Conservation (phyloP, 306 rosid species). For the Hippophae rhamnoides region DNA sequence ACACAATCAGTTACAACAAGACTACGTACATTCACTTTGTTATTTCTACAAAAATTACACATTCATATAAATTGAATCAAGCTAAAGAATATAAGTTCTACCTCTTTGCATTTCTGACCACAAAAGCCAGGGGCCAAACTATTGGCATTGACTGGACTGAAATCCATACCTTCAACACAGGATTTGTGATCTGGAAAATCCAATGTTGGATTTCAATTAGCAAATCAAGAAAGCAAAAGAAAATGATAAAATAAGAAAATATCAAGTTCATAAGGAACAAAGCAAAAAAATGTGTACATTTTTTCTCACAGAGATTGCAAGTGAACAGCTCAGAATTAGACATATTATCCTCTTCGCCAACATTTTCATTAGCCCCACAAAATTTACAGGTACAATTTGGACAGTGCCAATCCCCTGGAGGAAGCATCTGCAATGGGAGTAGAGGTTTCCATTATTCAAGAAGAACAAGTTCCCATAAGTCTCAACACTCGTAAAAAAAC, state of each 20-base stretch:
- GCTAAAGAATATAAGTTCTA: slow-evolving; percentile 16
- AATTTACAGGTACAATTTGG: slow-evolving; percentile 85
- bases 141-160: slow-evolving; percentile 28
- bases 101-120: slow-evolving; percentile 88
- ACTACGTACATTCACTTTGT: not conserved
- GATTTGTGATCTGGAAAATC: slow-evolving; percentile 51
- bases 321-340: slow-evolving; percentile 25
- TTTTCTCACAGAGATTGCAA: slow-evolving; percentile 81
- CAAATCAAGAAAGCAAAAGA: slow-evolving; percentile 13
- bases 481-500: not conserved
- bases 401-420: slow-evolving; percentile 93
- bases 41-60: not conserved
- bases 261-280: not conserved
- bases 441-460: too few species aligned
- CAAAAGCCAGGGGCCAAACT: slow-evolving; percentile 38
- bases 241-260: not conserved
- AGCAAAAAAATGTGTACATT: slow-evolving; percentile 39
- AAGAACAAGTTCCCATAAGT: not conserved
- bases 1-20: not conserved
- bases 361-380: slow-evolving; percentile 55
- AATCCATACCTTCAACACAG: slow-evolving; percentile 46
- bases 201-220: slow-evolving; percentile 19
- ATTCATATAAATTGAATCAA: not conserved
- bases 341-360: slow-evolving; percentile 29
- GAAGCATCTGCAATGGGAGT: slow-evolving; percentile 61